Base-by-base conservation (phyloP, 805 yeast species). In the Myxozyma vanderwaltii region DNA sequence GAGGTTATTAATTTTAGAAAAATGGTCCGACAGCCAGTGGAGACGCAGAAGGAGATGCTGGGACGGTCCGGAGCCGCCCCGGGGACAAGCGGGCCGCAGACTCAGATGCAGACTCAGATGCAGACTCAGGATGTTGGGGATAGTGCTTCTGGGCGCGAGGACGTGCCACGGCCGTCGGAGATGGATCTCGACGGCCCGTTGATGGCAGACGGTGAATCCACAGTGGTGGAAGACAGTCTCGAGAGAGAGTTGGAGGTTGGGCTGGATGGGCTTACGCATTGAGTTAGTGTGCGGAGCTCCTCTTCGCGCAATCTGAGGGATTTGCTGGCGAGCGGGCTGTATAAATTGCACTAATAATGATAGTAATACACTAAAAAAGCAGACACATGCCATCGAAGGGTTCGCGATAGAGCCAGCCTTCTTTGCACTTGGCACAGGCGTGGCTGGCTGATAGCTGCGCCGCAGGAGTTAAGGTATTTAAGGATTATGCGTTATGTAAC, bases 1-100 rank as follows among this genome's bases (percentile, higher is more conserved):
- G 97, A 91, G 71, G 96, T 91, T 1, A 79, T 79, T 49, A 77
- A 81, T 29, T 90, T 91, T 71, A 81, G 97, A 67, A 88, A 83
- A 41, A 86, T 85, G 75, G 96, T 90, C 3, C 80, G 96, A 69
- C 83, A 80, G 71, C 95, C 95, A 4, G 76, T 86, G 33, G 82
- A 82, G 51, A 86, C 45, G 44, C 68, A 81, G 56, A 82, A 81
- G 61, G 79, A 79, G 51, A 75, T 74, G 36, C 67, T 76, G 10
- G 68, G 73, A 1, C 72, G 74, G 46, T 73, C 75, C 7, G 50
- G 54, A 12, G 26, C 45, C 26, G 36, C 45, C 13, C 38, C 54
- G 39, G 73, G 47, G 38, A 23, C 26, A n/a, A 27, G 39, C 19
- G 39, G 19, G 31, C 53, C 46, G 13, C 49, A 55, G 43, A 26